Evolutionary conservation across 225 moss, liverwort and hornwort species (phyloP).

Genomic region (Pleurozium schreberi): DNA sequence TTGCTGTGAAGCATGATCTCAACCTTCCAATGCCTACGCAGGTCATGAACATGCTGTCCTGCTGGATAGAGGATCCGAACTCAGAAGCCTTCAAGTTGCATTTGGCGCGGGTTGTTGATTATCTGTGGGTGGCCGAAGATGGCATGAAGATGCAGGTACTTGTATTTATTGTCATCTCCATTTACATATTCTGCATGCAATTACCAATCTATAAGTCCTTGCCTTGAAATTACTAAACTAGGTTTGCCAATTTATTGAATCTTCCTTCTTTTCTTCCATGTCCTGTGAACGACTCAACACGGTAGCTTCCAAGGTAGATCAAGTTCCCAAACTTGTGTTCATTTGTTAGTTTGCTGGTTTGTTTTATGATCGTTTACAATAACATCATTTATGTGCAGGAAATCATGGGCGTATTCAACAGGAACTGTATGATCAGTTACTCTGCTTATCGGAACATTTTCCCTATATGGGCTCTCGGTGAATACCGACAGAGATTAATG

Average conservation of each 20-base stretch:
- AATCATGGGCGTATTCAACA: constrained; percentile 95
- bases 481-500: constrained; percentile 55
- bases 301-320: not conserved
- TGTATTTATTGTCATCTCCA: not conserved
- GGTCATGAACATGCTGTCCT: constrained; percentile 78
- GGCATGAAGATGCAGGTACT: constrained; percentile 98
- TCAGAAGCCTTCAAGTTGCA: constrained; percentile 85
- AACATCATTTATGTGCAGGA: constrained; percentile 37
- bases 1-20: not conserved
- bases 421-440: constrained; percentile 93
- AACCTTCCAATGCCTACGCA: not conserved
- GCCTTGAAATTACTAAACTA: not conserved
- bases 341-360: not conserved
- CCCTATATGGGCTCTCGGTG: constrained; percentile 91
- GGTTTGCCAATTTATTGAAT: not conserved
- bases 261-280: not conserved
- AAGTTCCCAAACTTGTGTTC: not conserved
- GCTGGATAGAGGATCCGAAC: constrained; percentile 87
- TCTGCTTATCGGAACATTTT: constrained; percentile 79
- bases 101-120: constrained; percentile 70
- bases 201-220: not conserved
- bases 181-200: not conserved
- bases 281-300: not conserved
- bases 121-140: constrained; percentile 97
- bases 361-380: not conserved